Percentiles rank a stretch among this genome's conserved stretches.
phyloP scores from a whole-genome alignment of 495 filamentous ascomycete species.

The Aspergillus bridgeri region DNA sequence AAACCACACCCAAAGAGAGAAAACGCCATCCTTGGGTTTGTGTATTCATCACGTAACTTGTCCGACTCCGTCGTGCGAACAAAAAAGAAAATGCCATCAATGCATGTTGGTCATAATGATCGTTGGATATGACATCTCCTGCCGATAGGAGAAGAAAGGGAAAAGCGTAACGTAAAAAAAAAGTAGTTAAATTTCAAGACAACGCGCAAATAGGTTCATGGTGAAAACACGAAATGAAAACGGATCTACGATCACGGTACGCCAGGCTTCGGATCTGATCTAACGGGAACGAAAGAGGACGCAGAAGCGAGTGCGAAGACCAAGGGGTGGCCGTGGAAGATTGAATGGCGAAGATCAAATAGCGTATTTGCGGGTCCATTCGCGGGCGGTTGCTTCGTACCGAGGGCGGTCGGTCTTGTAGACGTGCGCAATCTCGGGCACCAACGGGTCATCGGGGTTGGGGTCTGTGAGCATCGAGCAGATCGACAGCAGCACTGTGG shows the following conservation, averaged over 20 bases:
- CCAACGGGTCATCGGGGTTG: constrained; percentile 97
- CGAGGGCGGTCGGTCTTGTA: constrained; percentile 97
- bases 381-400: constrained; percentile 94
- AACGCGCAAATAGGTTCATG: constrained; percentile 24
- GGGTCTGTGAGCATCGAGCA: constrained; percentile 99
- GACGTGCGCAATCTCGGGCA: constrained; percentile 97
- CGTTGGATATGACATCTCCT: constrained; percentile 42
- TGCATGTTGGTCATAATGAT: constrained; percentile 48
- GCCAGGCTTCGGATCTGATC: constrained; percentile 46
- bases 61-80: constrained; percentile 27
- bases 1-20: constrained; percentile 19
- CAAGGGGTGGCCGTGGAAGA: constrained; percentile 22
- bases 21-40: constrained; percentile 14
- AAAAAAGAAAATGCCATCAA: constrained; percentile 38
- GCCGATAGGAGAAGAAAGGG: constrained; percentile 23
- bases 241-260: constrained; percentile 47
- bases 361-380: constrained; percentile 99
- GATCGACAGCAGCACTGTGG: constrained; percentile 88
- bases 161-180: constrained; percentile 23
- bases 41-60: constrained; percentile 22
- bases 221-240: constrained; percentile 23
- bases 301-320: constrained; percentile 32
- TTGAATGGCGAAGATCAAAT: constrained; percentile 51
- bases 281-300: constrained; percentile 36
- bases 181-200: constrained; percentile 14